Evolutionary conservation across 164 flowering plant species (phyloP).

Genomic region (Brasenia schreberi): DNA sequence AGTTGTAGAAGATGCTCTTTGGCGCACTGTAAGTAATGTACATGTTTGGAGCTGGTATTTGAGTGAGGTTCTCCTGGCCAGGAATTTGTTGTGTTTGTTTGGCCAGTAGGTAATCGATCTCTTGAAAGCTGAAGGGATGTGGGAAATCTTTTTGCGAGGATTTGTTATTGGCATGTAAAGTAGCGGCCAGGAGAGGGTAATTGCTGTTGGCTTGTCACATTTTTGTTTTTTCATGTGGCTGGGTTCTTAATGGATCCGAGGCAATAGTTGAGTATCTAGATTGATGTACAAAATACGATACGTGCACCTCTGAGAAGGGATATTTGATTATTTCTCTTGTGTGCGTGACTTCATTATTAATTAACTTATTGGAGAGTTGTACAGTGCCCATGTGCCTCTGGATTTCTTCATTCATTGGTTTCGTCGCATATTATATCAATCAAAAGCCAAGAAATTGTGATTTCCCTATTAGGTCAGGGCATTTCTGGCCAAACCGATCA

Average conservation of each 20-base stretch:
- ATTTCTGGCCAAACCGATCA: no score
- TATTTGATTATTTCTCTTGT: background rate
- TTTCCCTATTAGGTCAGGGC: no score
- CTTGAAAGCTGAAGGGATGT: background rate
- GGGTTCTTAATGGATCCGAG: background rate
- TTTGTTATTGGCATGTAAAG: background rate
- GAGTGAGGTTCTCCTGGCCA: background rate
- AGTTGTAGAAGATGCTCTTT: background rate
- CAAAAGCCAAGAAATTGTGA: no score
- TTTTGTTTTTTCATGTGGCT: background rate
- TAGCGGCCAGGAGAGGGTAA: background rate
- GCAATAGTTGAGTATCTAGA: background rate
- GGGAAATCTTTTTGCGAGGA: background rate
- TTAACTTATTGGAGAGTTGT: background rate
- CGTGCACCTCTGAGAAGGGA: background rate
- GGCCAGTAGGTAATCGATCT: background rate
- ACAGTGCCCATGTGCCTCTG: background rate
- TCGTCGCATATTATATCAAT: no score
- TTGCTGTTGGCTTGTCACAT: background rate
- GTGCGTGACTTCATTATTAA: background rate
- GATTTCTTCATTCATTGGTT: no score
- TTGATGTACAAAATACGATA: background rate
- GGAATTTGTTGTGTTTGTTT: background rate
- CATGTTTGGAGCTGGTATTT: background rate
- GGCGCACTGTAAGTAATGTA: background rate